phyloP scores from a whole-genome alignment of 1,284 basidiomycete species.

The Ceratobasidium sp. region DNA sequence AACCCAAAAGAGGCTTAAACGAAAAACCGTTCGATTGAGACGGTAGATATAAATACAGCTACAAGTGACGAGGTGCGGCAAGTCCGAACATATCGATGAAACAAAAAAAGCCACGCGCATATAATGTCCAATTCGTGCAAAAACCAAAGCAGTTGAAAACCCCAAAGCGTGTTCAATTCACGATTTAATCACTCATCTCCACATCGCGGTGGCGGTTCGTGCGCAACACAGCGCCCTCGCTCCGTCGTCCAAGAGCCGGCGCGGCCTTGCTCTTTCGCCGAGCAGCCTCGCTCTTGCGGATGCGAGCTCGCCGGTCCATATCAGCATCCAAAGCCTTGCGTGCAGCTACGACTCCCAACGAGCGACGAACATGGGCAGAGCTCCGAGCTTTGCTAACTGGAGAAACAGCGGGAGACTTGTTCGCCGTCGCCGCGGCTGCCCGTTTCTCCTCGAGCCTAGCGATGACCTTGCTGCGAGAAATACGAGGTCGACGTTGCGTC shows the following conservation, averaged over 20 bases:
- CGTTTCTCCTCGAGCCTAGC: constrained; percentile 80
- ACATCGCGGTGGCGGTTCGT: constrained; percentile 1
- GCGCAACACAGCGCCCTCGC: constrained; percentile 38
- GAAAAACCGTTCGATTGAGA: constrained; percentile 25
- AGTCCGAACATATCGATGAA: constrained; percentile 7
- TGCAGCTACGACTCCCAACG: constrained; percentile 29
- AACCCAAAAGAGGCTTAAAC: constrained; percentile 11
- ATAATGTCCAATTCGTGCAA: constrained; percentile 11
- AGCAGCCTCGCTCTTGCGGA: constrained; percentile 43
- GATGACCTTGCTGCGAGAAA: constrained; percentile 82
- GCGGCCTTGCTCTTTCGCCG: constrained; percentile 26
- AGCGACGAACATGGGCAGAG: constrained; percentile 34
- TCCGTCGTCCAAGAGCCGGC: constrained; percentile 18
- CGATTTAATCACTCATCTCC: constrained; percentile 26
- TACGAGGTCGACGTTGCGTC: constrained; percentile 74
- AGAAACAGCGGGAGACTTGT: constrained; percentile 16
- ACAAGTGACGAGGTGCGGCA: constrained; percentile 14
- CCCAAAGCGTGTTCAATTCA: background rate
- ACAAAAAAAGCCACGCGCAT: constrained; percentile 16
- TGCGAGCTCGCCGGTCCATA: constrained; percentile 29
- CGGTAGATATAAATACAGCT: constrained; percentile 37
- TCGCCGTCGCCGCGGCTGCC: constrained; percentile 58
- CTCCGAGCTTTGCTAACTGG: constrained; percentile 40
- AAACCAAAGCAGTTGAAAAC: constrained; percentile 6
- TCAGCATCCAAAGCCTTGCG: constrained; percentile 36